Conservation (phyloP, 441 rosid genomes). For the Erysimum cheiri region DNA sequence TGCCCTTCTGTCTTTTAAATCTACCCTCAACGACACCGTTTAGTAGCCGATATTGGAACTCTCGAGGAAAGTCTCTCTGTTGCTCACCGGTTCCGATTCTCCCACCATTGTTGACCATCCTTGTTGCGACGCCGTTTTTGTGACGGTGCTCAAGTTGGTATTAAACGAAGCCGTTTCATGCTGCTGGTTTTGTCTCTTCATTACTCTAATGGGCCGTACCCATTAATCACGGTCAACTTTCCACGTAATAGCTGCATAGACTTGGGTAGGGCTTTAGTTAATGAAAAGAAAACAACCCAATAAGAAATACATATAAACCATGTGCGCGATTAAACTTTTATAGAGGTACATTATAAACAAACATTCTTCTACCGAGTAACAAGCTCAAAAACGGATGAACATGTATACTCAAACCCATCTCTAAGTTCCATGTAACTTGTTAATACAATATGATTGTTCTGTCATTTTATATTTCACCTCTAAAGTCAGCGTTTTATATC, state of each 20-base stretch:
- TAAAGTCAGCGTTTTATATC: constrained; percentile 4
- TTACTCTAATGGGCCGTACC: constrained; percentile 32
- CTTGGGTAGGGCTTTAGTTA: neutral
- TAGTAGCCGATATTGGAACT: neutral
- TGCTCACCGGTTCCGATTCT: neutral
- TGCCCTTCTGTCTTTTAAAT: constrained; percentile 27
- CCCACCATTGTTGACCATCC: constrained; percentile 37
- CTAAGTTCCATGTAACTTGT: neutral
- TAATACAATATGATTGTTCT: neutral
- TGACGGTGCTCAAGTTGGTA: constrained; percentile 5
- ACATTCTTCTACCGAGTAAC: neutral
- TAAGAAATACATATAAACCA: no score
- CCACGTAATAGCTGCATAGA: constrained; percentile 2
- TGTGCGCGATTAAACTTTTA: no score
- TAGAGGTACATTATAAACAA: neutral
- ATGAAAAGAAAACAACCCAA: neutral
- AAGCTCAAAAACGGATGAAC: neutral
- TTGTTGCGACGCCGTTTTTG: neutral
- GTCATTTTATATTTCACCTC: neutral
- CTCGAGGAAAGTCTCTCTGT: constrained; percentile 20
- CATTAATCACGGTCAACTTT: neutral
- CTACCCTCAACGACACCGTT: constrained; percentile 15
- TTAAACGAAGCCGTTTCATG: neutral
- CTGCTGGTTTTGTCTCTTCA: constrained; percentile 7
- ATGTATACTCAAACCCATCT: no score